Evolutionary conservation across 148 eudicot genomes (phyloP).

Genomic region (Dysphania ambrosioides): DNA sequence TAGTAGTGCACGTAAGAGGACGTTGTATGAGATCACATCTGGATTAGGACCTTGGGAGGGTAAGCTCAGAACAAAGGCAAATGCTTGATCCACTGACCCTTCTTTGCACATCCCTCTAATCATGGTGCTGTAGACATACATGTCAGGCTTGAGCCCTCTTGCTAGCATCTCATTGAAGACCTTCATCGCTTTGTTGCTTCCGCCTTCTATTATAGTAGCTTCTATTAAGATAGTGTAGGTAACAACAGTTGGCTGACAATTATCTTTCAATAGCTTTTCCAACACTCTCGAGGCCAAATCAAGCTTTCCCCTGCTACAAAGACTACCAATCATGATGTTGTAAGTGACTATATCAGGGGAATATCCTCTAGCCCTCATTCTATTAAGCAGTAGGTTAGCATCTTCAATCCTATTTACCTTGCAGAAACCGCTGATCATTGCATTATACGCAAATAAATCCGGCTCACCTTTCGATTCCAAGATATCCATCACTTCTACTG

Average conservation of each 20-base stretch:
- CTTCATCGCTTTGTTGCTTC: constrained; percentile 51
- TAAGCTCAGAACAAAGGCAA: constrained; percentile 39
- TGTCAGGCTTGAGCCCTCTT: constrained; percentile 61
- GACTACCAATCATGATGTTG: constrained; percentile 72
- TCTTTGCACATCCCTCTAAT: constrained; percentile 64
- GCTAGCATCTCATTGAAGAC: constrained; percentile 49
- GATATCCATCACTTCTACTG: constrained; percentile 50
- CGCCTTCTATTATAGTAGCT: constrained; percentile 52
- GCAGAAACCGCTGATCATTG: constrained; percentile 64
- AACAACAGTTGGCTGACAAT: constrained; percentile 50
- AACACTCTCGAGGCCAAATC: constrained; percentile 47
- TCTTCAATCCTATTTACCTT: constrained; percentile 50
- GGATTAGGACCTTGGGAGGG: constrained; percentile 48
- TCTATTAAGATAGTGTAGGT: constrained; percentile 69
- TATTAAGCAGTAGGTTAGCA: constrained; percentile 44
- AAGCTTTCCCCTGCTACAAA: constrained; percentile 64
- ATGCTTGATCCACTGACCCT: constrained; percentile 47
- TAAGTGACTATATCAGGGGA: constrained; percentile 64
- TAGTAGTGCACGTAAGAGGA: constrained; percentile 45
- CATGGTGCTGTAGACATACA: constrained; percentile 50
- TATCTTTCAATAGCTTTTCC: constrained; percentile 50
- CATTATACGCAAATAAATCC: constrained; percentile 61
- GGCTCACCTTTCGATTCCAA: constrained; percentile 54
- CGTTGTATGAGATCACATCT: constrained; percentile 57
- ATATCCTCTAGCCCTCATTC: constrained; percentile 52